These are phyloP conservation scores for Hirsutella thompsonii DNA, from an alignment of 2,329 filamentous ascomycete species.

Conservation along the genomic window DNA sequence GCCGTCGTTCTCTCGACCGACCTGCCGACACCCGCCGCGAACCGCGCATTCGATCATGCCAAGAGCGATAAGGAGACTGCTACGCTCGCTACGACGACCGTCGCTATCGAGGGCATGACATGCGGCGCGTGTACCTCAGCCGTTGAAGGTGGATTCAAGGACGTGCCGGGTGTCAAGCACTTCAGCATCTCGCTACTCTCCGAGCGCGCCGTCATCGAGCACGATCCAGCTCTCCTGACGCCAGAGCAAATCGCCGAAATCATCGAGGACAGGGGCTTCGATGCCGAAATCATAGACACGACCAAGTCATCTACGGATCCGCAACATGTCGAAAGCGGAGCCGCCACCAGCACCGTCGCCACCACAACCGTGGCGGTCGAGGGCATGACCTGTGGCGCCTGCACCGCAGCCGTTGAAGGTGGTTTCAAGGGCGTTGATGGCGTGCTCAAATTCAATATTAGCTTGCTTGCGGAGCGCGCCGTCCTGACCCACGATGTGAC, in stretches of 20 bases:
- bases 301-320: conserved; percentile 26
- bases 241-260: conserved; percentile 41
- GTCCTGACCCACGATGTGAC: conserved; percentile 72
- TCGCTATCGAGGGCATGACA: conserved; percentile 80
- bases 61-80: conserved; percentile 24
- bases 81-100: conserved; percentile 51
- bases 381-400: conserved; percentile 96
- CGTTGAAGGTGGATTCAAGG: conserved; percentile 67
- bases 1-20: conserved; percentile 79
- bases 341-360: conserved; percentile 27
- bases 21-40: conserved; percentile 41
- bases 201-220: conserved; percentile 74
- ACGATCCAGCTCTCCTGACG: conserved; percentile 48
- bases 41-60: conserved; percentile 19
- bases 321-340: conserved; percentile 15
- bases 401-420: conserved; percentile 79
- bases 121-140: conserved; percentile 83
- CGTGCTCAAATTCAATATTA: conserved; percentile 84
- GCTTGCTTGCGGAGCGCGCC: conserved; percentile 80
- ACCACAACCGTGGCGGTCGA: conserved; percentile 82
- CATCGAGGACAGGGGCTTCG: conserved; percentile 66
- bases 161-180: conserved; percentile 56
- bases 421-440: conserved; percentile 70
- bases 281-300: conserved; percentile 64
- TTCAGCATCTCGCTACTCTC: conserved; percentile 77